Percentiles rank a stretch among this genome's conserved stretches.
phyloP scores from a whole-genome alignment of 345 rosid genomes.

The Kandelia obovata region DNA sequence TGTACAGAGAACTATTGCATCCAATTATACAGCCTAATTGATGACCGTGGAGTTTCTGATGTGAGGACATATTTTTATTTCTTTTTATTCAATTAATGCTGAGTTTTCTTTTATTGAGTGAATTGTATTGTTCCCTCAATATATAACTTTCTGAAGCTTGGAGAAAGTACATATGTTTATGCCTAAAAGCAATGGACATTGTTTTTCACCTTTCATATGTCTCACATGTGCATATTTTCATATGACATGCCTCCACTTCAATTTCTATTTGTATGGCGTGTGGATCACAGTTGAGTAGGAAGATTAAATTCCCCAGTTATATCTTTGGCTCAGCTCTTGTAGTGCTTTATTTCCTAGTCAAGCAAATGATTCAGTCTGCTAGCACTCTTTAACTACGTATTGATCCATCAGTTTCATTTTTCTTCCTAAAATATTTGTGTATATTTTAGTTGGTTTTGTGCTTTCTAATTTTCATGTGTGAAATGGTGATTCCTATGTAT shows the following conservation, averaged over 20 bases:
- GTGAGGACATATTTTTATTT: slow-evolving; percentile 33
- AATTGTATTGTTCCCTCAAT: background rate
- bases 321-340: background rate
- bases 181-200: background rate
- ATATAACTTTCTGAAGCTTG: background rate
- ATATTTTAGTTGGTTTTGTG: background rate
- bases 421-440: background rate
- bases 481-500: no score
- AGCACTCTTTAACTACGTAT: background rate
- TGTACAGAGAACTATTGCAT: slow-evolving; percentile 72
- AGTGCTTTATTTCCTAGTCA: background rate
- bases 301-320: background rate
- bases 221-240: background rate
- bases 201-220: background rate
- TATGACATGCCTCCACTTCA: background rate
- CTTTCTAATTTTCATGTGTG: background rate
- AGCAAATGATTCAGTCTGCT: background rate
- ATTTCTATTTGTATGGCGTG: background rate
- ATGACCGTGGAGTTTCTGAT: slow-evolving; percentile 81
- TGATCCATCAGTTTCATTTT: background rate
- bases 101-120: background rate
- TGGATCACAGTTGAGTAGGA: background rate
- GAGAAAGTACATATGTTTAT: background rate
- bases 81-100: background rate
- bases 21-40: slow-evolving; percentile 79